Percentiles rank a stretch among this genome's conserved stretches.
These are phyloP conservation scores for Clonostachys chloroleuca DNA, from an alignment of 2,329 filamentous ascomycete genomes.

Conservation along the genomic window DNA sequence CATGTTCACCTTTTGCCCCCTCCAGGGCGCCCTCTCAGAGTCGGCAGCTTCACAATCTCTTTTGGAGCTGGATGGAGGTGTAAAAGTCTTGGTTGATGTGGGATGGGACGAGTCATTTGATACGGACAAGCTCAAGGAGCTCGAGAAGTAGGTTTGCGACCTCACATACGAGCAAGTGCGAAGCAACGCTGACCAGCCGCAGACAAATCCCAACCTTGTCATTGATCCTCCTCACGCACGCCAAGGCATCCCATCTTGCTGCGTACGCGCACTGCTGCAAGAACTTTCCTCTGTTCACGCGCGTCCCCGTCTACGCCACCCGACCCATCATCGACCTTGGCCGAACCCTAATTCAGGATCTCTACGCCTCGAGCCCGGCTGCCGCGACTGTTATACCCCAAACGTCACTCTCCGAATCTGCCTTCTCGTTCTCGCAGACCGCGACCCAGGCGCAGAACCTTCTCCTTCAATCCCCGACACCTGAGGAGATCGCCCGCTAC, in stretches of 20 bases:
- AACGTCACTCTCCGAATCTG: conserved; percentile 63
- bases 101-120: conserved; percentile 96
- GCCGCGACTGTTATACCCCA: conserved; percentile 79
- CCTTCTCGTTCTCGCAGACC: conserved; percentile 47
- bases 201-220: conserved; percentile 91
- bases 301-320: conserved; percentile 93
- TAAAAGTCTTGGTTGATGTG: conserved; percentile 91
- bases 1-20: conserved; percentile 95
- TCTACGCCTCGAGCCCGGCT: conserved; percentile 86
- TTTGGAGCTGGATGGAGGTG: conserved; percentile 90
- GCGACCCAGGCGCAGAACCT: conserved; percentile 45
- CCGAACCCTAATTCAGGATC: conserved; percentile 82
- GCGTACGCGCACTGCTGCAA: conserved; percentile 97
- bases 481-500: conserved; percentile 87
- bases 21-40: conserved; percentile 85
- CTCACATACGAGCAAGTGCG: conserved; percentile 44
- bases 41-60: conserved; percentile 91
- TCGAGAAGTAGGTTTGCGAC: conserved; percentile 82
- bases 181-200: conserved; percentile 2
- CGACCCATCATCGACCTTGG: conserved; percentile 90
- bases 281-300: conserved; percentile 84
- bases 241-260: conserved; percentile 85
- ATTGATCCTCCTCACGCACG: conserved; percentile 89
- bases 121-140: conserved; percentile 72
- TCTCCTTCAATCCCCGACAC: conserved; percentile 65